phyloP scores from a whole-genome alignment of 2,329 filamentous ascomycete species.

The Allantophomopsis lycopodina region DNA sequence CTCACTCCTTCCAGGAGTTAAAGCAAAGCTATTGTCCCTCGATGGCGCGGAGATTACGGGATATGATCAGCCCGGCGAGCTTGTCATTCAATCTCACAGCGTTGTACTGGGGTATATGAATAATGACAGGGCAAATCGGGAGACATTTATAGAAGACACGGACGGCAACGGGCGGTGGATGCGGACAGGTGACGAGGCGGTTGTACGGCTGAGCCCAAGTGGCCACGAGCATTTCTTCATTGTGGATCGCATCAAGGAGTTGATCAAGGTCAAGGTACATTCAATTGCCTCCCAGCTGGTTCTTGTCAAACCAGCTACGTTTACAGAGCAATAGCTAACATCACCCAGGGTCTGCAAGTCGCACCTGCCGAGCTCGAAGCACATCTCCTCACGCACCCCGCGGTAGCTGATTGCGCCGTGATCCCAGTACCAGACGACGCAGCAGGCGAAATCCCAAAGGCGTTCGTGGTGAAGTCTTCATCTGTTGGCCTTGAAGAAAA shows the following conservation, averaged over 20 bases:
- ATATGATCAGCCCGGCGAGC: slow-evolving; percentile 66
- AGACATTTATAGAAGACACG: slow-evolving; percentile 57
- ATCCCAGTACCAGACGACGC: slow-evolving; percentile 54
- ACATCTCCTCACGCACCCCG: slow-evolving; percentile 59
- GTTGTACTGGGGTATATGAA: slow-evolving; percentile 76
- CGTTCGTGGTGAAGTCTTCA: slow-evolving; percentile 46
- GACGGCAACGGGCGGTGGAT: slow-evolving; percentile 60
- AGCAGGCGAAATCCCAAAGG: slow-evolving; percentile 52
- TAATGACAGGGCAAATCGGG: slow-evolving; percentile 68
- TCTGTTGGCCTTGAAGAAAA: slow-evolving; percentile 36
- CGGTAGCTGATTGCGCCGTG: slow-evolving; percentile 67
- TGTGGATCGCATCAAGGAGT: slow-evolving; percentile 67
- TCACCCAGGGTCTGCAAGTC: slow-evolving; percentile 58
- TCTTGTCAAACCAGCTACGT: background rate
- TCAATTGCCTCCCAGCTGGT: slow-evolving; percentile 18
- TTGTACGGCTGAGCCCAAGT: slow-evolving; percentile 46
- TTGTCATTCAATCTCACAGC: slow-evolving; percentile 64
- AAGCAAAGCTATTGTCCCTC: slow-evolving; percentile 50
- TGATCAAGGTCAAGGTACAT: slow-evolving; percentile 64
- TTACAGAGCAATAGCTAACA: slow-evolving; percentile 2
- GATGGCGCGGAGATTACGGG: slow-evolving; percentile 59
- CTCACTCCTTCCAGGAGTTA: slow-evolving; percentile 48
- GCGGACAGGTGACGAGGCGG: slow-evolving; percentile 73
- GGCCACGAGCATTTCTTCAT: slow-evolving; percentile 76
- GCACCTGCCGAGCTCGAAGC: slow-evolving; percentile 75